These are phyloP conservation scores for Candida koratica DNA, from an alignment of 805 yeast genomes.

Conservation along the genomic window DNA sequence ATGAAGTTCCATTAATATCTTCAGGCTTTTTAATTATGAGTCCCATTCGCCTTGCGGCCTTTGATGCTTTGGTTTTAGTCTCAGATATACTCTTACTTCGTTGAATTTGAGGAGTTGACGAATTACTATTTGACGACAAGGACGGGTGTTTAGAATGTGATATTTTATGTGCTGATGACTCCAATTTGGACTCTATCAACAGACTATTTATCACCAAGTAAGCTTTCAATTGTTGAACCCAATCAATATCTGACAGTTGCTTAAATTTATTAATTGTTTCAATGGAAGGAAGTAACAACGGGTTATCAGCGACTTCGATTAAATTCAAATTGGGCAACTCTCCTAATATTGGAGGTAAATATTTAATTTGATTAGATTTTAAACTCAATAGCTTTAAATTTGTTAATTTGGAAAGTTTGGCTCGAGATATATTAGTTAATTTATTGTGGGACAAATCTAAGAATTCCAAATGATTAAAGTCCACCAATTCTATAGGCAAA, in stretches of 20 bases:
- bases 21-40: constrained; percentile 50
- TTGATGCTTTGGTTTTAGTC: constrained; percentile 48
- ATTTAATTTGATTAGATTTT: constrained; percentile 53
- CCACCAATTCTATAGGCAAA: constrained; percentile 44
- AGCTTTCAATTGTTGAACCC: constrained; percentile 39
- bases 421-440: constrained; percentile 46
- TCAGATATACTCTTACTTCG: constrained; percentile 32
- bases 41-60: constrained; percentile 75
- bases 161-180: constrained; percentile 5
- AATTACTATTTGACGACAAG: constrained; percentile 8
- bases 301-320: constrained; percentile 61
- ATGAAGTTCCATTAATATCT: constrained; percentile 13
- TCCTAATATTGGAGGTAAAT: constrained; percentile 50
- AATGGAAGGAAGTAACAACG: constrained; percentile 47
- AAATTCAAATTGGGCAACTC: constrained; percentile 51
- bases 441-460: constrained; percentile 61
- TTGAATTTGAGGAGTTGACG: constrained; percentile 18
- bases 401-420: constrained; percentile 36
- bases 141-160: constrained; percentile 10
- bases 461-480: constrained; percentile 50
- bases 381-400: constrained; percentile 57
- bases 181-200: constrained; percentile 28
- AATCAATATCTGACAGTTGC: constrained; percentile 40
- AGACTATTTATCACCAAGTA: constrained; percentile 36
- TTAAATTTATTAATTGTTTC: constrained; percentile 29